These are phyloP conservation scores for Penicillium ucsense DNA, from an alignment of 495 filamentous ascomycete species.

Conservation along the genomic window DNA sequence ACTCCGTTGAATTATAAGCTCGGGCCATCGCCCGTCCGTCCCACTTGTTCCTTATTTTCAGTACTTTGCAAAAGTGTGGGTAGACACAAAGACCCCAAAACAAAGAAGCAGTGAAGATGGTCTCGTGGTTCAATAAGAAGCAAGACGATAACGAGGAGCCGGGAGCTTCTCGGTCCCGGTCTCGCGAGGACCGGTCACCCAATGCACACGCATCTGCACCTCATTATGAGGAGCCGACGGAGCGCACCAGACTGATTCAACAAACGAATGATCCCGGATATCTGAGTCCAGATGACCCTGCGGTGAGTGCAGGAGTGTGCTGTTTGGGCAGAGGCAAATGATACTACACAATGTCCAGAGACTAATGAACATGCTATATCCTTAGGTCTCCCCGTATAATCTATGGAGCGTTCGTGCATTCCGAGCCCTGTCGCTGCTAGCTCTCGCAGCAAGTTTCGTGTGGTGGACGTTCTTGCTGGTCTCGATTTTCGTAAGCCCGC, in stretches of 20 bases:
- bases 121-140: constrained; percentile 40
- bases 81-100: not conserved
- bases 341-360: not conserved
- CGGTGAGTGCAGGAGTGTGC: constrained; percentile 38
- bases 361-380: not conserved
- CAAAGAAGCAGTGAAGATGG: constrained; percentile 19
- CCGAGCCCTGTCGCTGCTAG: constrained; percentile 61
- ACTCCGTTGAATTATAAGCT: too few relatives aligned
- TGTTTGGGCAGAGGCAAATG: not conserved
- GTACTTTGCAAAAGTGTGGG: not conserved
- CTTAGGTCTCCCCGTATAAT: constrained; percentile 87
- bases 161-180: constrained; percentile 9
- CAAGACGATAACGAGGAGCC: constrained; percentile 29
- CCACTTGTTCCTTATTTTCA: not conserved
- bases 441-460: constrained; percentile 63
- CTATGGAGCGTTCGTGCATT: constrained; percentile 78
- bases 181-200: constrained; percentile 13
- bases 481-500: constrained; percentile 78
- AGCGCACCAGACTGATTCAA: constrained; percentile 66
- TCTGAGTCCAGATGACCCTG: constrained; percentile 88
- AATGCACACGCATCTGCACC: constrained; percentile 1
- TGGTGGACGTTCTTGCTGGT: constrained; percentile 90
- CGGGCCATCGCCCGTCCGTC: too few relatives aligned
- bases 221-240: constrained; percentile 40
- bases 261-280: constrained; percentile 49